These are phyloP conservation scores for Gyrodon lividus DNA, from an alignment of 768 basidiomycete genomes.

Conservation along the genomic window DNA sequence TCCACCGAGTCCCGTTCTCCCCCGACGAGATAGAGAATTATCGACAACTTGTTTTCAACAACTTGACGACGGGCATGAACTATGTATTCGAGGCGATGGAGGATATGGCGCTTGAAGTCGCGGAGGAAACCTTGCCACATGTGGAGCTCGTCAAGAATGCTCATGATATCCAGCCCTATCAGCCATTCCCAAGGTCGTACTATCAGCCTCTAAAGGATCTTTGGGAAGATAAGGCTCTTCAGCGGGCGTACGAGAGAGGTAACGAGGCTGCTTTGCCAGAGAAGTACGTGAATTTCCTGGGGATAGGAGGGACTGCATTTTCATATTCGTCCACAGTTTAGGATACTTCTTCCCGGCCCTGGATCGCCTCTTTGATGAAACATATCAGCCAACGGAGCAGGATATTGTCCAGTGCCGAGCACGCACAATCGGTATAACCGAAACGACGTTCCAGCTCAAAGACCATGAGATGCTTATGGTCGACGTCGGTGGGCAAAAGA, in stretches of 20 bases:
- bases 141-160: conserved; percentile 66
- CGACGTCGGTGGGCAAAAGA: conserved; percentile 93
- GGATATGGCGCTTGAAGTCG: conserved; percentile 78
- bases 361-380: conserved; percentile 73
- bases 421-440: conserved; percentile 88
- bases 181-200: conserved; percentile 72
- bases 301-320: background rate
- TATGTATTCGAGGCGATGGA: conserved; percentile 86
- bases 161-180: conserved; percentile 72
- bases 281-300: conserved; percentile 52
- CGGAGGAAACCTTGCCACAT: conserved; percentile 55
- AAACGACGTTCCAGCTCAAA: conserved; percentile 77
- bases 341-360: conserved; percentile 77
- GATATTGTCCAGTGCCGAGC: conserved; percentile 87
- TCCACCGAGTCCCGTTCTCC: conserved; percentile 85
- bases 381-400: conserved; percentile 75
- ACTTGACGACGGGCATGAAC: conserved; percentile 83
- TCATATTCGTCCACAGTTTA: conserved; percentile 41
- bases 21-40: conserved; percentile 82
- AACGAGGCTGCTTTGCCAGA: conserved; percentile 93
- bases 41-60: conserved; percentile 90
- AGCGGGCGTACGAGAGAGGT: conserved; percentile 73
- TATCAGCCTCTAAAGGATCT: conserved; percentile 64
- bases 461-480: conserved; percentile 91
- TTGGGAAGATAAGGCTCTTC: conserved; percentile 77